Base-by-base conservation (phyloP, 495 filamentous ascomycete genomes). In the Aspergillus campestris region DNA sequence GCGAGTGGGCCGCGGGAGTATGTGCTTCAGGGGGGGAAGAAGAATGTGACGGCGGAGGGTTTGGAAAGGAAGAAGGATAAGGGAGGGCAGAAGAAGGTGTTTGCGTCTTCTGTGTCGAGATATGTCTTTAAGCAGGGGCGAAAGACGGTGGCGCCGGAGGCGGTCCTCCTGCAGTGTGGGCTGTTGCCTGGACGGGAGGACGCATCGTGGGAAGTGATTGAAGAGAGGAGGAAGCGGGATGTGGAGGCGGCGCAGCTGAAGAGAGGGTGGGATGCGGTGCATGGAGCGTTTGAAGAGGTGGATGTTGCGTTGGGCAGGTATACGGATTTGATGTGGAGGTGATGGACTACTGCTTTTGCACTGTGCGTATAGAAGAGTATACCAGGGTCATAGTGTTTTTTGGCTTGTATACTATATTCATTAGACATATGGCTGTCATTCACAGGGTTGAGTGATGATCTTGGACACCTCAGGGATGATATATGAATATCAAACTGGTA, bases 101-200 rank as follows among this genome's bases (percentile, higher is more conserved):
- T 54, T 34, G 55, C 55, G 6, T 43, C 51, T 0, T 38, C 48
- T 12, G 42, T 77, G 9, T 73, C 72, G 42, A 80, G 83, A 58
- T 89, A 85, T 59, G 85, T 87, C 2, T 82, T 87, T 58, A 89
- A 89, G 69, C 64, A 79, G 52, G 84, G 84, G 0, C 62, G 86
- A 18, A 64, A 83, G 48, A 89, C 86, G 12, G 71, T 88, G 5
- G 75, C 81, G 47, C 84, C 86, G 7, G 80, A 83, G 54, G 59
- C 79, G 33, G 67, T 83, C 24, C 65, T 89, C 8, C 57, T 68
- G 33, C 72, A 77, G 38, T 75, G 69, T 30, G 74, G 72, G 1
- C 48, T 89, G 60, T 62, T 89, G 29, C 84, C 84, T 49, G 40
- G 28, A 28, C 31, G n/a, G 9, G 33, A 13, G 7, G 47, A 28